Percentiles rank a stretch among this genome's conserved stretches.
phyloP scores from a whole-genome alignment of 2,329 filamentous ascomycete genomes.

The Xylariales sp. region DNA sequence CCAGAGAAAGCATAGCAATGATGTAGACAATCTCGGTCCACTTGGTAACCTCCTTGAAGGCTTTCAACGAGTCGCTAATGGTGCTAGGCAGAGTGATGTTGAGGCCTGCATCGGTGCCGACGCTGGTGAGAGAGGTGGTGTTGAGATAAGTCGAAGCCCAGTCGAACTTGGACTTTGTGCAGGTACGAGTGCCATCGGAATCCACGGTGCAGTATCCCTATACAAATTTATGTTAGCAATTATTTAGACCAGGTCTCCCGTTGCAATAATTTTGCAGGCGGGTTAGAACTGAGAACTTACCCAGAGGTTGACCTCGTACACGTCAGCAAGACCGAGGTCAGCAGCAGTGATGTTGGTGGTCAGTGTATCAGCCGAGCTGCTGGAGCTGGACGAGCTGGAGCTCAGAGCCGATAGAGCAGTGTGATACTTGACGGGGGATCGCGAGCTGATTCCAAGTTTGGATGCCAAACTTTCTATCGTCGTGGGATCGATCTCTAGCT shows the following conservation, averaged over 20 bases:
- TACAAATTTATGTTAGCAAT: not conserved
- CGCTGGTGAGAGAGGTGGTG: slow-evolving; percentile 55
- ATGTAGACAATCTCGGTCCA: slow-evolving; percentile 84
- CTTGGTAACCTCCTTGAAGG: slow-evolving; percentile 69
- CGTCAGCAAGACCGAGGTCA: slow-evolving; percentile 62
- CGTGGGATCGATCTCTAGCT: slow-evolving; percentile 49
- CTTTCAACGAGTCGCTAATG: slow-evolving; percentile 62
- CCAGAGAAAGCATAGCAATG: slow-evolving; percentile 66
- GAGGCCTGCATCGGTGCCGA: slow-evolving; percentile 42
- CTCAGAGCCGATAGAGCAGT: not conserved
- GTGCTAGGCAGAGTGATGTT: slow-evolving; percentile 64
- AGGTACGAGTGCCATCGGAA: slow-evolving; percentile 54
- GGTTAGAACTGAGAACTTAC: not conserved
- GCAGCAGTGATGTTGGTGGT: slow-evolving; percentile 48
- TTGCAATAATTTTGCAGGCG: too few relatives aligned
- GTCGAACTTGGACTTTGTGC: slow-evolving; percentile 66
- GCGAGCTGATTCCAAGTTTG: slow-evolving; percentile 9
- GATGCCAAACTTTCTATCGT: slow-evolving; percentile 17
- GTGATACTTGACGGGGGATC: slow-evolving; percentile 5
- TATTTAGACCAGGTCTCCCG: too few relatives aligned
- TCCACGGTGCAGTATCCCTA: slow-evolving; percentile 69
- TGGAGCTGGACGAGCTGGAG: not conserved
- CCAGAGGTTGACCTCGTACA: slow-evolving; percentile 82
- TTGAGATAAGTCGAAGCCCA: slow-evolving; percentile 74
- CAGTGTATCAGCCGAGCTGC: not conserved